Evolutionary conservation across 805 yeast genomes (phyloP).

Genomic region (Suhomyces vadensis): DNA sequence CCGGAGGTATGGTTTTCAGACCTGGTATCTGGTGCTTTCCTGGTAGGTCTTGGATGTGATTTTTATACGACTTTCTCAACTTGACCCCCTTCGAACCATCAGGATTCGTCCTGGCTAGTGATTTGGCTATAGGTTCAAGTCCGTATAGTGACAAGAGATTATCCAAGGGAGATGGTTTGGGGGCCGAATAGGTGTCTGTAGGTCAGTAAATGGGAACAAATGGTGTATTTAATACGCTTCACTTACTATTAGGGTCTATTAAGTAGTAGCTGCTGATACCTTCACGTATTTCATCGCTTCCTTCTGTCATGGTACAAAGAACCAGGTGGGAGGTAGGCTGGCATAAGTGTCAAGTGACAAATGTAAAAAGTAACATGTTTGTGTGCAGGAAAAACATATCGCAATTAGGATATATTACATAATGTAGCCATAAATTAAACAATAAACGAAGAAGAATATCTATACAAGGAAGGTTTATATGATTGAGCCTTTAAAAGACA

Average conservation of each 20-base stretch:
- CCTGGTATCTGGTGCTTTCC: slow-evolving; percentile 73
- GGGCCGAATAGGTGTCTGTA: slow-evolving; percentile 37
- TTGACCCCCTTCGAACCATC: slow-evolving; percentile 92
- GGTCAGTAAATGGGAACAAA: slow-evolving; percentile 12
- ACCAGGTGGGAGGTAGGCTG: too few relatives aligned
- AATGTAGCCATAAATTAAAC: slow-evolving; percentile 10
- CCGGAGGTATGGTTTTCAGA: slow-evolving; percentile 35
- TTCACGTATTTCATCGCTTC: slow-evolving; percentile 9
- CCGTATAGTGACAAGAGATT: slow-evolving; percentile 72
- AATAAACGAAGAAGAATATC: slow-evolving; percentile 9
- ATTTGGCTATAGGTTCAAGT: slow-evolving; percentile 63
- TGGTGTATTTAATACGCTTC: too few relatives aligned
- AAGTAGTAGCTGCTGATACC: slow-evolving; percentile 28
- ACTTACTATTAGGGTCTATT: slow-evolving; percentile 26
- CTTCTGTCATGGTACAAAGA: background rate
- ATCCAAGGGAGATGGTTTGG: slow-evolving; percentile 69
- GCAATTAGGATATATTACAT: background rate
- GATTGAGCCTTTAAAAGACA: background rate
- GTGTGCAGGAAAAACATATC: background rate
- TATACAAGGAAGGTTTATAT: slow-evolving; percentile 4
- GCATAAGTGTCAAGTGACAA: background rate
- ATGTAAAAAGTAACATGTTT: background rate
- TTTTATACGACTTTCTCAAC: slow-evolving; percentile 90
- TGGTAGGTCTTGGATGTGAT: slow-evolving; percentile 83
- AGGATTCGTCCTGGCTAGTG: slow-evolving; percentile 83